Base-by-base conservation (phyloP, 345 rosid species). In the Linum usitatissimum region DNA sequence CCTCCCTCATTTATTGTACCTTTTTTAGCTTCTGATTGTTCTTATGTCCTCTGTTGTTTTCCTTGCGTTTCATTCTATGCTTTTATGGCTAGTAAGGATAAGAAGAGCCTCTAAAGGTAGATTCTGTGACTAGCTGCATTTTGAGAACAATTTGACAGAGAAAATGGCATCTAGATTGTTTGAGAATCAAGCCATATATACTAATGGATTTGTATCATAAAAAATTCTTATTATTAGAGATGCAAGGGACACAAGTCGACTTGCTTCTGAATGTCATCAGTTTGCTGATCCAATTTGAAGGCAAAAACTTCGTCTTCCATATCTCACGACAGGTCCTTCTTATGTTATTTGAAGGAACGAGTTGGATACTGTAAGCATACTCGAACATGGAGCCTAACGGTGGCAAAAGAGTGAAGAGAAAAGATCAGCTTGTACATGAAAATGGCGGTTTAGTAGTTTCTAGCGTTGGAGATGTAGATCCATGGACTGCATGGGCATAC, bases 401-500 rank as follows among this genome's bases (percentile, higher is more conserved):
- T 64, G 83, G 76, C 57, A 82, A 68, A 69, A 82, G 81, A 81
- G 73, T 45, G 59, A 81, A 71, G 63, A 75, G 72, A 69, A 84
- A 63, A 66, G 90, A 86, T 68, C 73, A 68, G 74, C 64, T 68
- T 58, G 67, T 65, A 73, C 81, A 66, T 58, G 75, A 77, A 76
- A 87, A 84, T 76, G 97, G 90, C 63, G 75, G 66, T 69, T 53
- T 48, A 59, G 66, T 18, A 65, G 59, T 61, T 60, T 45, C 71
- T 21, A 68, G 63, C 66, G 65, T 67, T 20, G 81, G 66, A 62
- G 84, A 60, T 72, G 96, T 93, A 65, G 97, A 93, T 80, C 99
- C 99, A 57, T 93, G 99, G 99, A 93, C 92, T 73, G 94, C 99
- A 67, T 93, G 99, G 99, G 99, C 99, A 30, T 93, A 93, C 71